Evolutionary conservation across 1,139 yeast species (phyloP).

Genomic region (Magnusiomyces suaveolens): DNA sequence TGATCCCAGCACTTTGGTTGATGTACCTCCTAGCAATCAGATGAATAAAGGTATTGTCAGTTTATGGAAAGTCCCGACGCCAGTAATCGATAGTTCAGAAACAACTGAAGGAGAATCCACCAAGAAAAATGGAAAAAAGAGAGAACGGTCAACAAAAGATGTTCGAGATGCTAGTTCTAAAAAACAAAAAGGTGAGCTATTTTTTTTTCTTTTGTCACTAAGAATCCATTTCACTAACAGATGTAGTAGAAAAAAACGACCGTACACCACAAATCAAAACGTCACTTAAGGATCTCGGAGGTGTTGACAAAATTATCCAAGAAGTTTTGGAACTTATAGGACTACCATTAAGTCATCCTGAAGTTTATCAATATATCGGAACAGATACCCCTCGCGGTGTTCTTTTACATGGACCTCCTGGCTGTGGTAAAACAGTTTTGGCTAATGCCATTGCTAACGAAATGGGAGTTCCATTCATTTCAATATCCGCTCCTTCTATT

Average conservation of each 20-base stretch:
- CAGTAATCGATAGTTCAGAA: conserved; percentile 9
- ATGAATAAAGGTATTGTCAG: conserved; percentile 70
- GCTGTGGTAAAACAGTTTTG: conserved; percentile 94
- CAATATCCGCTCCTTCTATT: conserved; percentile 88
- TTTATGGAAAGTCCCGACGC: conserved; percentile 44
- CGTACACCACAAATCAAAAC: conserved; percentile 29
- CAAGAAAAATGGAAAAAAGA: conserved; percentile 31
- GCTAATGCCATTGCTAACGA: conserved; percentile 97
- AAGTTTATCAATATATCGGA: conserved; percentile 76
- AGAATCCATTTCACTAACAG: conserved; percentile 3
- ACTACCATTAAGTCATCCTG: conserved; percentile 87
- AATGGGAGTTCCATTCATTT: conserved; percentile 82
- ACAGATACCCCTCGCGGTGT: conserved; percentile 98
- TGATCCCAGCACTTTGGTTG: conserved; percentile 48
- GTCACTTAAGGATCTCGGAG: conserved; percentile 71
- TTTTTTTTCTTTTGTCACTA: neutral
- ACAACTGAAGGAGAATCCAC: conserved; percentile 16
- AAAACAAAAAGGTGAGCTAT: conserved; percentile 37
- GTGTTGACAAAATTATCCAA: conserved; percentile 71
- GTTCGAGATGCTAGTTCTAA: conserved; percentile 29
- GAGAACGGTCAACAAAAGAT: conserved; percentile 29
- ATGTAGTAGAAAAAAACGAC: conserved; percentile 15
- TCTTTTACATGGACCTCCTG: conserved; percentile 93
- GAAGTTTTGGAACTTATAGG: conserved; percentile 86
- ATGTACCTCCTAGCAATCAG: conserved; percentile 40